Percentiles rank a stretch among this genome's conserved stretches.
Evolutionary conservation across 2,329 filamentous ascomycete genomes (phyloP).

Genomic region (Cytospora chrysosperma): DNA sequence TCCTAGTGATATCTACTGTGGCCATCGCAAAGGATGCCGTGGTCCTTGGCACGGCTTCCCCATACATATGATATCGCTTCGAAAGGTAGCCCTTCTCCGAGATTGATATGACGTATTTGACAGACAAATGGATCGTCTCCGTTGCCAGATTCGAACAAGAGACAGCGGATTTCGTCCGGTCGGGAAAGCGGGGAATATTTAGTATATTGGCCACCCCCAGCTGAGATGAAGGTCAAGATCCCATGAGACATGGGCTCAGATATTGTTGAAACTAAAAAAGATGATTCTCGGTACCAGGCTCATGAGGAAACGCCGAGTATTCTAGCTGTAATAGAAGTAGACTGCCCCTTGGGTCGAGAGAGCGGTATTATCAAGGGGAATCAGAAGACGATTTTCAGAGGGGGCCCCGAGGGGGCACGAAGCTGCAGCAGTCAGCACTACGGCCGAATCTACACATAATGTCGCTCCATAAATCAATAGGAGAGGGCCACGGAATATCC

Average conservation of each 20-base stretch:
- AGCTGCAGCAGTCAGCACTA: no score
- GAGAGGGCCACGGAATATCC: no score
- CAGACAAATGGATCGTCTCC: neutral
- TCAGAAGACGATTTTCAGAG: no score
- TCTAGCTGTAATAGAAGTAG: no score
- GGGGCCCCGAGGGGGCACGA: no score
- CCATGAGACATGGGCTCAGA: neutral
- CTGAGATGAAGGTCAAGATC: neutral
- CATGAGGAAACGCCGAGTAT: no score
- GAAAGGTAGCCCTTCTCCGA: neutral
- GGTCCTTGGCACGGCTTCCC: neutral
- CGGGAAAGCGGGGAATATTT: neutral
- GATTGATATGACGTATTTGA: neutral
- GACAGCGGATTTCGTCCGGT: neutral
- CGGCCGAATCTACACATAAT: no score
- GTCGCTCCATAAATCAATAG: no score
- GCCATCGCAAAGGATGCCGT: neutral
- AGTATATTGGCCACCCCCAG: neutral
- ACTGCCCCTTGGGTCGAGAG: no score
- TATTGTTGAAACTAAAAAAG: neutral
- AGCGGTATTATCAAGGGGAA: no score
- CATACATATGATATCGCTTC: conserved; percentile 11
- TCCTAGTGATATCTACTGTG: neutral
- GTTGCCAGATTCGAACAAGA: neutral
- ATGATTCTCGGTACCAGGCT: no score